Conservation (phyloP, 352 stramenopile genomes). For the Globisporangium orthogonon region DNA sequence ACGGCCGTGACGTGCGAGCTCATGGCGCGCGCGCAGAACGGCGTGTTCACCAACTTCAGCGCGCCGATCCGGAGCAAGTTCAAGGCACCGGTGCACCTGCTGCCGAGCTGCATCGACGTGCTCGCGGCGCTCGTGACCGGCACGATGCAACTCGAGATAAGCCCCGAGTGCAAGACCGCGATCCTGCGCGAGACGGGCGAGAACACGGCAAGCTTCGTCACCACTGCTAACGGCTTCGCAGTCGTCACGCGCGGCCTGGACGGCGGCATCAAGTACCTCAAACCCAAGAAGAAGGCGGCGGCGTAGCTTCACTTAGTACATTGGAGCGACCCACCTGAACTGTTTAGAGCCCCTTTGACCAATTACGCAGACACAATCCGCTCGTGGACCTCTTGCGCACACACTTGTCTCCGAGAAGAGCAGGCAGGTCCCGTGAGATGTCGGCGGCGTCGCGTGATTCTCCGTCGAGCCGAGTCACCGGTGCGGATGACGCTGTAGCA, state of each 20-base stretch:
- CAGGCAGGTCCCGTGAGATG: too few relatives aligned
- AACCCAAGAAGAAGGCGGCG: neutral
- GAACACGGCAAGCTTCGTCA: conserved; percentile 45
- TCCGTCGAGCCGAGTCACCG: too few relatives aligned
- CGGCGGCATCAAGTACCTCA: conserved; percentile 45
- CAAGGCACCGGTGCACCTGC: conserved; percentile 25
- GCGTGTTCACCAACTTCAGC: conserved; percentile 74
- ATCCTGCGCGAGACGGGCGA: conserved; percentile 54
- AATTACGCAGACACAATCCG: too few relatives aligned
- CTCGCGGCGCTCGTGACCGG: conserved; percentile 35
- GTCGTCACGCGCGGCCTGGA: conserved; percentile 50
- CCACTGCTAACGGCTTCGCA: conserved; percentile 39
- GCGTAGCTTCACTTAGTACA: neutral
- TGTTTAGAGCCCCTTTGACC: too few relatives aligned
- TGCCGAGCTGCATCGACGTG: conserved; percentile 50
- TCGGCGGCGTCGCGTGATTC: too few relatives aligned
- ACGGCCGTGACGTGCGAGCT: conserved; percentile 61
- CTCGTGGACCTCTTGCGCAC: too few relatives aligned
- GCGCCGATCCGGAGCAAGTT: conserved; percentile 51
- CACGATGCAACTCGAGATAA: conserved; percentile 33
- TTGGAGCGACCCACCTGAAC: conserved; percentile 6
- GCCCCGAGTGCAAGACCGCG: conserved; percentile 30
- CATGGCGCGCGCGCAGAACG: conserved; percentile 58
- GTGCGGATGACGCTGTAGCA: too few relatives aligned
- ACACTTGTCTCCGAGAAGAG: too few relatives aligned